A percentile compares a stretch with the other conserved stretches of the same genome.
phyloP scores from a whole-genome alignment of 2,329 filamentous ascomycete species.

The Fusarium sp. region DNA sequence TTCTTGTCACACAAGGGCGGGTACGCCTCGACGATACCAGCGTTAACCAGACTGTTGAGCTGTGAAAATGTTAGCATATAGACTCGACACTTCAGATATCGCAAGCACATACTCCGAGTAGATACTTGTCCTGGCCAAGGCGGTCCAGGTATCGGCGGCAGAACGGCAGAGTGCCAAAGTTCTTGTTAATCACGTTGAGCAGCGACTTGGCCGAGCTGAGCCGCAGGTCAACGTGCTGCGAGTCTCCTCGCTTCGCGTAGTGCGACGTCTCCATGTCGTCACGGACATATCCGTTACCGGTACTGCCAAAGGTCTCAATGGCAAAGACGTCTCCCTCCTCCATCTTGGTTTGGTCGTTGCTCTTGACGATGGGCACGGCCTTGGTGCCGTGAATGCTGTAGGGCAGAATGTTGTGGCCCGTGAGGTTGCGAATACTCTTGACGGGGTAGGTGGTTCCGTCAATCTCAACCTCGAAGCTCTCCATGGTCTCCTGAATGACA shows the following conservation, averaged over 20 bases:
- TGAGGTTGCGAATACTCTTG: constrained; percentile 89
- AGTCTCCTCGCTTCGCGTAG: constrained; percentile 83
- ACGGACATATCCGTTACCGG: constrained; percentile 87
- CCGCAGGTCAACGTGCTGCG: constrained; percentile 81
- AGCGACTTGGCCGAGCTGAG: constrained; percentile 88
- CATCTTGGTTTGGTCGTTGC: constrained; percentile 92
- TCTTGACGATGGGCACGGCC: constrained; percentile 94
- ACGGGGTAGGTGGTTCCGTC: constrained; percentile 83
- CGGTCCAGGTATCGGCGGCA: constrained; percentile 93
- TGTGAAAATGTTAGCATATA: constrained; percentile 53
- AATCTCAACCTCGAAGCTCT: constrained; percentile 91
- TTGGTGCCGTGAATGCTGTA: constrained; percentile 95
- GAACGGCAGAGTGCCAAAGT: constrained; percentile 93
- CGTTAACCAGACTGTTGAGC: constrained; percentile 88
- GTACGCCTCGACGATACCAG: constrained; percentile 90
- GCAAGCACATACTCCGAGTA: constrained; percentile 78
- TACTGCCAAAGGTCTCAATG: constrained; percentile 96
- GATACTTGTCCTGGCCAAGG: constrained; percentile 94
- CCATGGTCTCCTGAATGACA: constrained; percentile 91
- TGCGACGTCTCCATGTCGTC: constrained; percentile 94
- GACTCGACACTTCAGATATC: not conserved
- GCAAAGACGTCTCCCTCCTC: constrained; percentile 96
- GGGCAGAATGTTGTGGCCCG: constrained; percentile 90
- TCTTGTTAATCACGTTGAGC: constrained; percentile 92
- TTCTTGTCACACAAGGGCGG: constrained; percentile 92